A percentile compares a stretch with the other conserved stretches of the same genome.
Evolutionary conservation across 139 green algal species (phyloP).

Genomic region (Chlamydomonas sphaeroides): DNA sequence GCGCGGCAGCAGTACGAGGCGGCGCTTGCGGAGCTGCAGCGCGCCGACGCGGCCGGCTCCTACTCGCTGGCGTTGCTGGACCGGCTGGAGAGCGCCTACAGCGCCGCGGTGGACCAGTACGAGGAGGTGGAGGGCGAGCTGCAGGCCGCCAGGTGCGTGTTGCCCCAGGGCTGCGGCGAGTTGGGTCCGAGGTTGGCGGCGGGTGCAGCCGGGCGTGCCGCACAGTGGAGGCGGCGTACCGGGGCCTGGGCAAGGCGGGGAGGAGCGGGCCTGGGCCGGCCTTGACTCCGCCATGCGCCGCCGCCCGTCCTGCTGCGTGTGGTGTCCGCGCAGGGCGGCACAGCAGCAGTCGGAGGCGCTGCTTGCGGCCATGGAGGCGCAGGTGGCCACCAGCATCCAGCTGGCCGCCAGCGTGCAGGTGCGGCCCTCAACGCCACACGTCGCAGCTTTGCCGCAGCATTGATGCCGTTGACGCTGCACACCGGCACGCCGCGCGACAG

Average conservation of each 20-base stretch:
- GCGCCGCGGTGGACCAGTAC: slow-evolving; percentile 22
- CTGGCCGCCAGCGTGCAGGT: slow-evolving; percentile 30
- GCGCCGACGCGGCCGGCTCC: slow-evolving; percentile 25
- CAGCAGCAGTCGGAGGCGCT: slow-evolving; percentile 3
- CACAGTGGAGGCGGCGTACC: too few species aligned
- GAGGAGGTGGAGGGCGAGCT: slow-evolving; percentile 23
- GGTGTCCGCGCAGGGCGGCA: neutral
- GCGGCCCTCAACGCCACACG: too few species aligned
- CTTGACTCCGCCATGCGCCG: too few species aligned
- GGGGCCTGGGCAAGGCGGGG: too few species aligned
- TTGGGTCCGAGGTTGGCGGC: too few species aligned
- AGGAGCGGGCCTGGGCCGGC: too few species aligned
- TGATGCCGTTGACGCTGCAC: too few species aligned
- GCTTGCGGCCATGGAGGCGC: slow-evolving; percentile 12
- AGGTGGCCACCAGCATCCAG: slow-evolving; percentile 32
- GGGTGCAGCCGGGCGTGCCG: too few species aligned
- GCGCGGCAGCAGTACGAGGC: slow-evolving; percentile 35
- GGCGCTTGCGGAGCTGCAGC: slow-evolving; percentile 1
- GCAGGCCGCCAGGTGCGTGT: neutral
- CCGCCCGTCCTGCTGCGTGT: too few species aligned
- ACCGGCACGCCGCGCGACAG: too few species aligned
- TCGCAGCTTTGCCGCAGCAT: too few species aligned
- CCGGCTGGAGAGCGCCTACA: slow-evolving; percentile 18
- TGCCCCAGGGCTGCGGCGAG: too few species aligned
- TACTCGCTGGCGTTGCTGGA: slow-evolving; percentile 34